Percentiles rank a stretch among this genome's conserved stretches.
phyloP scores from a whole-genome alignment of 352 stramenopile species.

The Phytophthora kernoviae region DNA sequence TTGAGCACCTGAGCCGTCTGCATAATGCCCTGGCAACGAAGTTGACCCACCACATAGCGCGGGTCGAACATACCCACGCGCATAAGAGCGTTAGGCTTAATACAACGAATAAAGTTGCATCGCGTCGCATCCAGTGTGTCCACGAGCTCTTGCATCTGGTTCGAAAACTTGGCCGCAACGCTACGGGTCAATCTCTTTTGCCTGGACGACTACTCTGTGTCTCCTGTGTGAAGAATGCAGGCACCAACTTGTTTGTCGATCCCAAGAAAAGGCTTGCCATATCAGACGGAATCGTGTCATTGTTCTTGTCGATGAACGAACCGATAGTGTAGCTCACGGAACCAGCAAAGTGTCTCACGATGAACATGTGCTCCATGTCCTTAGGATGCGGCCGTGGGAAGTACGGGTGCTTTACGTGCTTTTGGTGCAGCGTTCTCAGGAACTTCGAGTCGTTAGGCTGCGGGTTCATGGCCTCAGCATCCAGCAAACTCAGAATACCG shows the following conservation, averaged over 20 bases:
- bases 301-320: constrained; percentile 93
- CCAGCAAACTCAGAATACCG: constrained; percentile 82
- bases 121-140: constrained; percentile 84
- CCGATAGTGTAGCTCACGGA: constrained; percentile 90
- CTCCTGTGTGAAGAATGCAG: constrained; percentile 73
- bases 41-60: constrained; percentile 87
- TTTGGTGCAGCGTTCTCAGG: constrained; percentile 80
- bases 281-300: constrained; percentile 86
- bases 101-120: constrained; percentile 91
- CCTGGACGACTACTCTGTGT: constrained; percentile 55
- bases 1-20: constrained; percentile 91
- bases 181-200: constrained; percentile 83
- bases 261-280: constrained; percentile 83
- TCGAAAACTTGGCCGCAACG: constrained; percentile 81
- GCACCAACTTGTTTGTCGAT: constrained; percentile 67
- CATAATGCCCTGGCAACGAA: constrained; percentile 90
- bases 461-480: constrained; percentile 90
- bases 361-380: constrained; percentile 91
- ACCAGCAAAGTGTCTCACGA: constrained; percentile 90
- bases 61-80: constrained; percentile 81
- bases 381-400: constrained; percentile 87
- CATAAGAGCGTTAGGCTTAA: constrained; percentile 91
- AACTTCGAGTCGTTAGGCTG: constrained; percentile 92
- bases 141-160: constrained; percentile 89
- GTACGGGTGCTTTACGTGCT: constrained; percentile 84